These are phyloP conservation scores for Mariannaea sp. DNA, from an alignment of 2,329 filamentous ascomycete genomes.

Conservation along the genomic window DNA sequence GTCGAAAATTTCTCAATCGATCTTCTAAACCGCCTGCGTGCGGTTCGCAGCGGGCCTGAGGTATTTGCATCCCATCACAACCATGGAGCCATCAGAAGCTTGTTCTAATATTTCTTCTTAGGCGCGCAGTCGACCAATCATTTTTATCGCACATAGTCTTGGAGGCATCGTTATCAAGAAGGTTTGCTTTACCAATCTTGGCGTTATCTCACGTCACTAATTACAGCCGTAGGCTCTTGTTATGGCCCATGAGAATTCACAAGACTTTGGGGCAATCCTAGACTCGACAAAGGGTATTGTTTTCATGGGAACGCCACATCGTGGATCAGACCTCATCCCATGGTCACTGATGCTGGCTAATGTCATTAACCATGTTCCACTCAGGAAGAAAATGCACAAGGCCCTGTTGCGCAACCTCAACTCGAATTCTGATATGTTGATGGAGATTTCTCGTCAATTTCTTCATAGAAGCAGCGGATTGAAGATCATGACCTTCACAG, in stretches of 20 bases:
- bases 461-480: background rate
- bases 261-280: conserved; percentile 18
- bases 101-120: no score
- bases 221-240: conserved; percentile 27
- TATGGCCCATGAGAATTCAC: conserved; percentile 26
- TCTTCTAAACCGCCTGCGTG: conserved; percentile 21
- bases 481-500: background rate
- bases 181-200: conserved; percentile 18
- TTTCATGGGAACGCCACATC: conserved; percentile 42
- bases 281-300: conserved; percentile 29
- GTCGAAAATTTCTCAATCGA: conserved; percentile 20
- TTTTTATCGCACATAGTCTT: conserved; percentile 39
- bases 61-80: no score
- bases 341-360: background rate
- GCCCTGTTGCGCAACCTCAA: background rate
- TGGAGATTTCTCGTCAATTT: background rate
- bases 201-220: background rate
- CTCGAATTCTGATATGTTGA: background rate
- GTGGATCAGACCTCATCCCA: background rate
- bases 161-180: conserved; percentile 39
- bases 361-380: background rate
- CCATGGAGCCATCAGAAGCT: no score
- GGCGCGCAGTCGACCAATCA: conserved; percentile 23
- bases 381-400: no score
- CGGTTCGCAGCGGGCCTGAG: conserved; percentile 18